Evolutionary conservation across 1,284 basidiomycete genomes (phyloP).

Genomic region (Ustilago esculenta): DNA sequence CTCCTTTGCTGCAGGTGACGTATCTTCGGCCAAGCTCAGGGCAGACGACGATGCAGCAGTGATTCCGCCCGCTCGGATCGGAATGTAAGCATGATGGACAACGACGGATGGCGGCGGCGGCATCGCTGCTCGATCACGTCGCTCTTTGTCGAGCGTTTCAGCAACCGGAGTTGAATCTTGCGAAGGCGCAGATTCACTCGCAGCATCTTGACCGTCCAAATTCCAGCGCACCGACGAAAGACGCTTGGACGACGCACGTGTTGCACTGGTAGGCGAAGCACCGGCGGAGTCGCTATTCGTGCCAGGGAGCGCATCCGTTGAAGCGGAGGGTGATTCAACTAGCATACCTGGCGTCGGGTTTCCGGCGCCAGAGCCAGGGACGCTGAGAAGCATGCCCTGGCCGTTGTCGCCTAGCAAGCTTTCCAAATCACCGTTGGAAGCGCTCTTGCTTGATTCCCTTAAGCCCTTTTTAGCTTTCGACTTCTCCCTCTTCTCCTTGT

Average conservation of each 20-base stretch:
- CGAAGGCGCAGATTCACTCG: background rate
- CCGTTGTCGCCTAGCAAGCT: slow-evolving; percentile 4
- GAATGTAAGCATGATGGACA: slow-evolving; percentile 35
- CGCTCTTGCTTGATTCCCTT: slow-evolving; percentile 10
- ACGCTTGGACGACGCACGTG: slow-evolving; percentile 12
- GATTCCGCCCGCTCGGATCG: slow-evolving; percentile 36
- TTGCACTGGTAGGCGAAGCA: background rate
- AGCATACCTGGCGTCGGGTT: slow-evolving; percentile 6
- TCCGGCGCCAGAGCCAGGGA: slow-evolving; percentile 4
- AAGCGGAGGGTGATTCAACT: slow-evolving; percentile 30
- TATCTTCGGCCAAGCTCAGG: slow-evolving; percentile 1
- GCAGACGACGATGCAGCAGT: slow-evolving; percentile 19
- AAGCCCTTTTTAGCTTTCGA: slow-evolving; percentile 4
- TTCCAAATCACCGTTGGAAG: slow-evolving; percentile 7
- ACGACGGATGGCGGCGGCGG: slow-evolving; percentile 36
- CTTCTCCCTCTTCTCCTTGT: slow-evolving; percentile 5
- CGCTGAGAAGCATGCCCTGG: slow-evolving; percentile 11
- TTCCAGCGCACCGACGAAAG: slow-evolving; percentile 41
- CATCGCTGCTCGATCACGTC: slow-evolving; percentile 28
- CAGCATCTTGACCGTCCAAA: slow-evolving; percentile 10
- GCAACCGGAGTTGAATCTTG: slow-evolving; percentile 12
- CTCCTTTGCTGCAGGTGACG: background rate
- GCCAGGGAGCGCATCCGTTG: slow-evolving; percentile 16
- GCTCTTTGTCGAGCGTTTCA: slow-evolving; percentile 11
- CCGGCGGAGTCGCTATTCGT: slow-evolving; percentile 13